These are phyloP conservation scores for Lentinula sp. DNA, from an alignment of 768 basidiomycete genomes.

Conservation along the genomic window DNA sequence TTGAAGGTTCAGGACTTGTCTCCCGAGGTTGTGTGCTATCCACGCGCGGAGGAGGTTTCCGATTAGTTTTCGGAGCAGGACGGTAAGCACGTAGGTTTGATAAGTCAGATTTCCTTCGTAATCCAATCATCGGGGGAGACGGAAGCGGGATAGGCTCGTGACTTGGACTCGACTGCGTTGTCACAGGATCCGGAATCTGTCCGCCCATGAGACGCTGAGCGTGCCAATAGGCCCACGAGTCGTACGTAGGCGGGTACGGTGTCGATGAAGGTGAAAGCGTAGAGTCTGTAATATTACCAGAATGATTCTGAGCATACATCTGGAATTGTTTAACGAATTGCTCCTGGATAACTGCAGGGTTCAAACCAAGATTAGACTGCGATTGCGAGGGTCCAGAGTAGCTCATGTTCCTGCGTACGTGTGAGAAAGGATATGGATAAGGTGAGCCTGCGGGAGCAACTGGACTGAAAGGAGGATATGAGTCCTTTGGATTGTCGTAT, in stretches of 20 bases:
- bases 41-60: conserved; percentile 70
- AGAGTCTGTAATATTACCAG: conserved; percentile 56
- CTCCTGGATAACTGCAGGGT: conserved; percentile 51
- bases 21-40: conserved; percentile 81
- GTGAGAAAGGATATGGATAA: conserved; percentile 72
- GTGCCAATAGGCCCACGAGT: conserved; percentile 71
- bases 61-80: conserved; percentile 7
- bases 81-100: conserved; percentile 24
- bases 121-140: conserved; percentile 37
- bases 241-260: conserved; percentile 63
- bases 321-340: conserved; percentile 75
- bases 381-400: conserved; percentile 21
- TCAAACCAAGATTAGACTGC: conserved; percentile 28
- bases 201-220: conserved; percentile 42
- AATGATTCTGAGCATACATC: conserved; percentile 66
- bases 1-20: conserved; percentile 72
- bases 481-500: conserved; percentile 32
- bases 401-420: conserved; percentile 52
- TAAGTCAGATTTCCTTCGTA: conserved; percentile 39
- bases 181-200: conserved; percentile 39
- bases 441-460: conserved; percentile 63
- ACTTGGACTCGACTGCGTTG: conserved; percentile 66
- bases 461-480: conserved; percentile 41
- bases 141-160: conserved; percentile 60
- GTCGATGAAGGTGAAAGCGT: conserved; percentile 73